phyloP scores from a whole-genome alignment of 108 stramenopile genomes.

The Fragilariopsis cylindrus region DNA sequence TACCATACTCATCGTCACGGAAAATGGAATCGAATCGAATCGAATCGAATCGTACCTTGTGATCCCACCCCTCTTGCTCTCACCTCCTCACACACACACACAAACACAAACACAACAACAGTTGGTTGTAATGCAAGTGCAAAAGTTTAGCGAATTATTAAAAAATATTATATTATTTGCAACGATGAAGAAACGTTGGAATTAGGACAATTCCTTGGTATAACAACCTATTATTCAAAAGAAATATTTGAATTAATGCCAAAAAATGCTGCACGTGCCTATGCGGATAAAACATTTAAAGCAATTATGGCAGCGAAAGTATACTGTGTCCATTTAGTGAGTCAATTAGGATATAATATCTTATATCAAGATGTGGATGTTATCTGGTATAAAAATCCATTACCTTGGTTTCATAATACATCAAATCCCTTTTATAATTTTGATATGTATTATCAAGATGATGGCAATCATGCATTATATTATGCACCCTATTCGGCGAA shows the following conservation, averaged over 20 bases:
- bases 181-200: slow-evolving; percentile 63
- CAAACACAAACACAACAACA: not conserved
- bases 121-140: slow-evolving; percentile 32
- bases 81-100: too few species aligned
- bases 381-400: slow-evolving; percentile 72
- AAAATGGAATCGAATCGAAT: too few species aligned
- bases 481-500: slow-evolving; percentile 74
- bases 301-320: slow-evolving; percentile 83
- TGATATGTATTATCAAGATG: slow-evolving; percentile 85
- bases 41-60: too few species aligned
- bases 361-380: slow-evolving; percentile 86
- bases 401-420: slow-evolving; percentile 33
- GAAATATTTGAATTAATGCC: slow-evolving; percentile 57
- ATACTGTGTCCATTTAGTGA: slow-evolving; percentile 69
- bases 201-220: slow-evolving; percentile 50
- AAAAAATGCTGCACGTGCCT: slow-evolving; percentile 41
- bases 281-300: slow-evolving; percentile 68
- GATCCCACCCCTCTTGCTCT: slow-evolving; percentile 29
- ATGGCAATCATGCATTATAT: slow-evolving; percentile 61
- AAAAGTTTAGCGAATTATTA: slow-evolving; percentile 36
- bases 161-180: slow-evolving; percentile 63
- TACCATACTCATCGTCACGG: too few species aligned
- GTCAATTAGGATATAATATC: slow-evolving; percentile 71
- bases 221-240: slow-evolving; percentile 39
- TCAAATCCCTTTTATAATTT: slow-evolving; percentile 28